Percentiles rank a stretch among this genome's conserved stretches.
These are phyloP conservation scores for Pinus taeda DNA, from an alignment of 75 land plant genomes.

Conservation along the genomic window DNA sequence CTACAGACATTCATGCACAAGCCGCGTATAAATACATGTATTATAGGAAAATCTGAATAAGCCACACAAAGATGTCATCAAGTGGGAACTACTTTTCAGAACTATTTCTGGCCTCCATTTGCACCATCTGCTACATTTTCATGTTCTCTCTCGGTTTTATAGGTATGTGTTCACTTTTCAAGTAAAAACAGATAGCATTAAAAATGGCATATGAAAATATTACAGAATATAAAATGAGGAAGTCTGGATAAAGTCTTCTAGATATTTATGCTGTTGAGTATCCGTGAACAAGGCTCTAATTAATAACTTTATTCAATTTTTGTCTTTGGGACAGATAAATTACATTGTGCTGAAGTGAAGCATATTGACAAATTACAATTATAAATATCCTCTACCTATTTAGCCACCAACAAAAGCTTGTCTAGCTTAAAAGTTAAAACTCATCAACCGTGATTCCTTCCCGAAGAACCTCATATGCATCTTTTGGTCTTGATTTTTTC, in stretches of 20 bases:
- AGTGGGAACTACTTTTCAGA: too few species aligned
- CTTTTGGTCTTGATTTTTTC: constrained; percentile 43
- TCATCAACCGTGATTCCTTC: constrained; percentile 48
- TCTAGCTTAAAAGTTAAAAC: constrained; percentile 35
- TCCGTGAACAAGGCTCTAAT: not conserved
- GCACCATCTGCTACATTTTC: not conserved
- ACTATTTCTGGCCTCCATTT: too few species aligned
- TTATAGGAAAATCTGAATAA: too few species aligned
- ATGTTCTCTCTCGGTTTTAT: not conserved
- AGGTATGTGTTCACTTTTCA: not conserved
- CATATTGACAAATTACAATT: constrained; percentile 6
- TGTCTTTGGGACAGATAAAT: not conserved
- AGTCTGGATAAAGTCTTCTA: not conserved
- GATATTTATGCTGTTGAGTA: not conserved
- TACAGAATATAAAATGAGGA: not conserved
- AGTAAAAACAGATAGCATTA: not conserved
- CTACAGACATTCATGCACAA: too few species aligned
- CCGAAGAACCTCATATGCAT: constrained; percentile 33
- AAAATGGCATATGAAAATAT: not conserved
- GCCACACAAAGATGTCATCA: too few species aligned
- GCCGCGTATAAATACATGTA: too few species aligned
- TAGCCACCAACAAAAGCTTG: not conserved
- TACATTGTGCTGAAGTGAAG: not conserved
- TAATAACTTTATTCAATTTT: not conserved
- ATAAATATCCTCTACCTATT: constrained; percentile 6